Conservation (phyloP, 495 filamentous ascomycete species). For the Aspergillus diversus region DNA sequence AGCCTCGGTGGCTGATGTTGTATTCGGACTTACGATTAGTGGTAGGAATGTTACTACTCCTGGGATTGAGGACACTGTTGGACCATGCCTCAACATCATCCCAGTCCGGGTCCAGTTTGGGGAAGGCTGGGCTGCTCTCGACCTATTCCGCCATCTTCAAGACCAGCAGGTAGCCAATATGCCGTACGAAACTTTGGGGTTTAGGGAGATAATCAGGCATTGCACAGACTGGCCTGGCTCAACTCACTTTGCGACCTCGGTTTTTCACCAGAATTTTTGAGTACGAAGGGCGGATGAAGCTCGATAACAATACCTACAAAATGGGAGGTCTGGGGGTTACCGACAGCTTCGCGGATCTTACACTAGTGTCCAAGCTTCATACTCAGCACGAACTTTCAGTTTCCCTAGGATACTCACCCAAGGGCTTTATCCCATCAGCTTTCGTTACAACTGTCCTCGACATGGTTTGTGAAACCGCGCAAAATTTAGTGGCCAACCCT, state of each 20-base stretch:
- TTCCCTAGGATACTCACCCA: constrained; percentile 49
- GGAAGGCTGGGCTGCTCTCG: constrained; percentile 50
- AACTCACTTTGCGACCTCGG: constrained; percentile 51
- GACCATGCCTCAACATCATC: constrained; percentile 63
- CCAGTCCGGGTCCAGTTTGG: constrained; percentile 59
- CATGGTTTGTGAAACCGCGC: constrained; percentile 52
- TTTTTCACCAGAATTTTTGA: constrained; percentile 54
- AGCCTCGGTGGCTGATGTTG: constrained; percentile 52
- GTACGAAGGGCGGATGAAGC: constrained; percentile 43
- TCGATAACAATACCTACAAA: constrained; percentile 52
- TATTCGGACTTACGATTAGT: constrained; percentile 59
- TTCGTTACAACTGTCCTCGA: constrained; percentile 52
- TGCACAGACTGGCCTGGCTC: constrained; percentile 63
- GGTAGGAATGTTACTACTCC: constrained; percentile 59
- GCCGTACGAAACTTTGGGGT: constrained; percentile 61
- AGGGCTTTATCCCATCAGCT: constrained; percentile 42
- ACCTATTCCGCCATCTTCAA: constrained; percentile 59
- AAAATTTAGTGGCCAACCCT: constrained; percentile 49
- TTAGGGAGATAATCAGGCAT: constrained; percentile 59
- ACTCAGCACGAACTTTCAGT: constrained; percentile 45
- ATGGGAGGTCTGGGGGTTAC: constrained; percentile 54
- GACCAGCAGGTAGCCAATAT: constrained; percentile 63
- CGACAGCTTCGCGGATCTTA: constrained; percentile 56
- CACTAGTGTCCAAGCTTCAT: constrained; percentile 48
- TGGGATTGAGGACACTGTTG: constrained; percentile 57